phyloP scores from a whole-genome alignment of 2,329 filamentous ascomycete genomes.

The Pestalotiopsis sp. region DNA sequence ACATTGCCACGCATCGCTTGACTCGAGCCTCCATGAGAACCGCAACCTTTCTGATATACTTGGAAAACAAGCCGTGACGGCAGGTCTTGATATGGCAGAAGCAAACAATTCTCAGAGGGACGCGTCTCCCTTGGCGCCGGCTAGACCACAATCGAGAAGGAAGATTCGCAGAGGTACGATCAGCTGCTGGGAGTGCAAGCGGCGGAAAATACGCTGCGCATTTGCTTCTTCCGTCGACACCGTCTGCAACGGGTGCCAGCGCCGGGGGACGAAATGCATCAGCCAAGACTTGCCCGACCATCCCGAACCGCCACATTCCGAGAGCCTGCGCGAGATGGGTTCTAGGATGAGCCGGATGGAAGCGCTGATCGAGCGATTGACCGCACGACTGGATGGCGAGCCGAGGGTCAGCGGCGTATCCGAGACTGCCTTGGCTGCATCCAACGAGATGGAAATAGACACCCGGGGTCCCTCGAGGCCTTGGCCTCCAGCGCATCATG shows the following conservation, averaged over 20 bases:
- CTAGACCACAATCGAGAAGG: constrained; percentile 14
- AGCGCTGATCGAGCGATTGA: not conserved
- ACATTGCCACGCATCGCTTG: not conserved
- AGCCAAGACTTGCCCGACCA: constrained; percentile 50
- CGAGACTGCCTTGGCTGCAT: not conserved
- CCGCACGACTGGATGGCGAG: not conserved
- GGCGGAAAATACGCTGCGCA: constrained; percentile 55
- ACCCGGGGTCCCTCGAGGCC: not conserved
- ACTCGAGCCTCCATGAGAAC: not conserved
- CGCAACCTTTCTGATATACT: not conserved
- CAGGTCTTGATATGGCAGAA: not conserved
- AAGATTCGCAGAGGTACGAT: constrained; percentile 57
- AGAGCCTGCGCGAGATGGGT: constrained; percentile 5
- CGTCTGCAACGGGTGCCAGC: constrained; percentile 48
- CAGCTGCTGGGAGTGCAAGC: constrained; percentile 63
- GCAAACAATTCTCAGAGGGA: not conserved
- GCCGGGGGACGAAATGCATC: constrained; percentile 45
- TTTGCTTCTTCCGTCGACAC: constrained; percentile 39
- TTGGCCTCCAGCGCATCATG: not conserved
- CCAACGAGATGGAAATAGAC: not conserved
- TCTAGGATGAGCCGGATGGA: not conserved
- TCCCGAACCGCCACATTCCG: constrained; percentile 4
- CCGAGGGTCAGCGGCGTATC: not conserved
- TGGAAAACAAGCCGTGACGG: not conserved
- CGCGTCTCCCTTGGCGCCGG: not conserved